Base-by-base conservation (phyloP, 1,284 basidiomycete species). In the Ceratobasidium sp. region DNA sequence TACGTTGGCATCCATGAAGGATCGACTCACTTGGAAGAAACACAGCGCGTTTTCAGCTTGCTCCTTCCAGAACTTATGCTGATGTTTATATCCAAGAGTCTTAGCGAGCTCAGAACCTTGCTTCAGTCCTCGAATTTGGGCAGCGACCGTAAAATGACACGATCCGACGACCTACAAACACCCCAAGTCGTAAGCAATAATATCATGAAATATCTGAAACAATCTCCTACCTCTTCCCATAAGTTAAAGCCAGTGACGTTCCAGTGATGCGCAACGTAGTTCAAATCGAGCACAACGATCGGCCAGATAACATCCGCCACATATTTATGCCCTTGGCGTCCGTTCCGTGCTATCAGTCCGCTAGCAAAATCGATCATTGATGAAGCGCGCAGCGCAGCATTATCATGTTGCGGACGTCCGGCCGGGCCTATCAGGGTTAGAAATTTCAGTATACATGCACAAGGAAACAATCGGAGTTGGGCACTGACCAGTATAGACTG, bases 331-430 rank as follows among this genome's bases (percentile, higher is more conserved):
- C 58, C 58, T 52, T 49, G 38, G 14, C 55, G 62, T n/a, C 64
- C 58, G 5, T 74, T 55, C 26, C 69, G 62, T 13, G 62, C 55
- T 13, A 67, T 13, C 2, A 67, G 52, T 1, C 64, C 64, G n/a
- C 62, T 69, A 21, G 74, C 76, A 61, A 72, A 76, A 18, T 71
- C 70, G 47, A 76, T 52, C 52, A 74, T 73, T 16, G 70, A 46
- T 2, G 71, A 74, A 8, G 76, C 74, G 16, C 76, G 69, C 21
- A 76, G 59, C 2, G 78, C 79, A 11, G 79, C 77, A 8, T 78
- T 76, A 55, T 80, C 79, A 62, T 76, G 77, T 73, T 80, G 79
- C 18, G 79, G 79, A 8, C 79, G 54, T 5, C 78, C 78, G 76
- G 35, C 64, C 11, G 64, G 64, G 21, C 64, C 64, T 67, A 21